A percentile compares a stretch with the other conserved stretches of the same genome.
Conservation (phyloP, 164 flowering plant genomes). For the Echeveria elegans region DNA sequence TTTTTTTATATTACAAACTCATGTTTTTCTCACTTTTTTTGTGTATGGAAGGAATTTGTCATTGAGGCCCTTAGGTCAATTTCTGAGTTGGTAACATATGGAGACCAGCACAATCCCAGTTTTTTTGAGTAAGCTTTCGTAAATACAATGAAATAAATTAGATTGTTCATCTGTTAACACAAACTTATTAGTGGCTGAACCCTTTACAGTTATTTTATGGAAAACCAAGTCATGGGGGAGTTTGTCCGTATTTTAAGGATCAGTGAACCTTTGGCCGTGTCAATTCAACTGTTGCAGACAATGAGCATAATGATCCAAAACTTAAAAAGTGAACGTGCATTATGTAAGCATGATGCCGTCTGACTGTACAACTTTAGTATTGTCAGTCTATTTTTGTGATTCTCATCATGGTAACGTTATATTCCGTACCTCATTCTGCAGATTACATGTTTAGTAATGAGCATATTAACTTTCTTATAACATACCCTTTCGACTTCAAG, state of each 20-base stretch:
- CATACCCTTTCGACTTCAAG: conserved; percentile 81
- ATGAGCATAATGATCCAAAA: conserved; percentile 96
- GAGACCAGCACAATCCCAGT: conserved; percentile 92
- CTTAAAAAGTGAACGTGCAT: conserved; percentile 83
- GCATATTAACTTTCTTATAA: conserved; percentile 79
- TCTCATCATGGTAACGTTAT: neutral
- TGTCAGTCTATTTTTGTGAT: neutral
- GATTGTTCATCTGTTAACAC: neutral
- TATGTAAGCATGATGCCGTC: conserved; percentile 76
- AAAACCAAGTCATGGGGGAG: conserved; percentile 94
- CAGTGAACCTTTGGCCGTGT: conserved; percentile 51
- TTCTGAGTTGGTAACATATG: conserved; percentile 91
- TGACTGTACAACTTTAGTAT: neutral
- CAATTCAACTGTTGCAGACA: conserved; percentile 93
- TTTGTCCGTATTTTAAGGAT: conserved; percentile 70
- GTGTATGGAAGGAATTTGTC: conserved; percentile 65
- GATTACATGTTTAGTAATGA: conserved; percentile 95
- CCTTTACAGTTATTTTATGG: conserved; percentile 79
- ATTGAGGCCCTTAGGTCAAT: conserved; percentile 93
- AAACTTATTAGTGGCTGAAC: conserved; percentile 11
- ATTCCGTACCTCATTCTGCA: conserved; percentile 27
- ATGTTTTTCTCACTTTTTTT: neutral
- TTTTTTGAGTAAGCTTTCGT: conserved; percentile 85
- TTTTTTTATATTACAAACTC: neutral
- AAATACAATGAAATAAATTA: neutral